Conservation (phyloP, 164 flowering plant species). For the Santalum album region DNA sequence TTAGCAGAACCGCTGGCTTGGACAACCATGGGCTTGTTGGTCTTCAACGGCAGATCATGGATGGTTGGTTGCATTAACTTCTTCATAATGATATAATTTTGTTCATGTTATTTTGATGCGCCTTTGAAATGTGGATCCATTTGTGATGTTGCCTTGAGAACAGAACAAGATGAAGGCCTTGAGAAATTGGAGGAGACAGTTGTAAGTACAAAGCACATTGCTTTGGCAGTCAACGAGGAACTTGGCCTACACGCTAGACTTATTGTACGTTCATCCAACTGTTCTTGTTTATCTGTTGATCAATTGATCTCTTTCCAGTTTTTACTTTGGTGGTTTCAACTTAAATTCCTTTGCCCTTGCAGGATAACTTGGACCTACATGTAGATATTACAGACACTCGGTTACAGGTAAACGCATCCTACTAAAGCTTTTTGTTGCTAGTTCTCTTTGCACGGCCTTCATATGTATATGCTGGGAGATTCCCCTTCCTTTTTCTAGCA, state of each 20-base stretch:
- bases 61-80: conserved; percentile 32
- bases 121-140: conserved; percentile 3
- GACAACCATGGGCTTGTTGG: conserved; percentile 80
- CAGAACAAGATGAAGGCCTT: conserved; percentile 96
- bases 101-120: not conserved
- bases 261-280: conserved; percentile 34
- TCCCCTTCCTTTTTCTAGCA: too few relatives aligned
- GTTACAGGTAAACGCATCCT: conserved; percentile 51
- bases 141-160: conserved; percentile 3
- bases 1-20: conserved; percentile 54
- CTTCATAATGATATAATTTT: conserved; percentile 3
- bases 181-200: conserved; percentile 77
- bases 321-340: not conserved
- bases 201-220: conserved; percentile 79
- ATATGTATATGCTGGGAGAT: too few relatives aligned
- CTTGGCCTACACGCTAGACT: conserved; percentile 70
- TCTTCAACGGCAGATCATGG: conserved; percentile 77
- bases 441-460: too few relatives aligned
- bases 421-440: too few relatives aligned
- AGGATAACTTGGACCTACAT: conserved; percentile 78
- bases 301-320: too few relatives aligned
- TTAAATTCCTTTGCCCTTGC: conserved; percentile 9
- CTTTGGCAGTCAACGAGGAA: conserved; percentile 83
- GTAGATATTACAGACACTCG: conserved; percentile 69
- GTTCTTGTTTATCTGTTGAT: too few relatives aligned